phyloP scores from a whole-genome alignment of 1,284 basidiomycete genomes.

The Cystobasidium slooffiae region DNA sequence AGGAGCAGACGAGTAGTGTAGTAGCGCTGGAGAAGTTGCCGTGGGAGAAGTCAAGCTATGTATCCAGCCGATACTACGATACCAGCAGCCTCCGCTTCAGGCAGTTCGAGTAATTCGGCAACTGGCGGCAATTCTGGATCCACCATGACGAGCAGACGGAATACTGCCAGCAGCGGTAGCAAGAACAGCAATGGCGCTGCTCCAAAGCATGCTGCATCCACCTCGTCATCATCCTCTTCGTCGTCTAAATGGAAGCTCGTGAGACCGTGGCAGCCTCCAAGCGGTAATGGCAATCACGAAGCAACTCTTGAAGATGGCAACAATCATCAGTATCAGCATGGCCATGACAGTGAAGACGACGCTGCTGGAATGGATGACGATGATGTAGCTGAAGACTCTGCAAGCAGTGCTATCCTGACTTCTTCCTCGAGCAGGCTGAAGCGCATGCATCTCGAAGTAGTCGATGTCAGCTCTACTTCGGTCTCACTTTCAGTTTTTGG shows the following conservation, averaged over 20 bases:
- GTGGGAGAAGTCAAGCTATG: no score
- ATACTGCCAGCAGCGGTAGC: not conserved
- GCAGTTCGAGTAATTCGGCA: not conserved
- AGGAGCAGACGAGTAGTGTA: no score
- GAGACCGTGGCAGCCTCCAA: conserved; percentile 14
- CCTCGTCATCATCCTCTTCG: conserved; percentile 94
- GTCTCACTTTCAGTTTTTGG: conserved; percentile 44
- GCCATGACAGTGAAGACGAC: not conserved
- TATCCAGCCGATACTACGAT: no score
- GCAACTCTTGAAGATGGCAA: conserved; percentile 7
- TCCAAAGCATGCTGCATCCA: conserved; percentile 67
- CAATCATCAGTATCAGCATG: not conserved
- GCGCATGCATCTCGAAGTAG: conserved; percentile 40
- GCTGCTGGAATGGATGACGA: conserved; percentile 21
- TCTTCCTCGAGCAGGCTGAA: conserved; percentile 2
- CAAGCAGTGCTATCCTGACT: conserved; percentile 2
- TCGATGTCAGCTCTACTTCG: conserved; percentile 44
- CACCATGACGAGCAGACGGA: not conserved
- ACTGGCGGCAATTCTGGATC: not conserved
- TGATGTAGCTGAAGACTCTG: conserved; percentile 12
- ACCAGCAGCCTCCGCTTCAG: not conserved
- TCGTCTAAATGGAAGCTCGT: conserved; percentile 63
- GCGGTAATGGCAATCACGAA: not conserved
- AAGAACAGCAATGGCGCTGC: conserved; percentile 2
- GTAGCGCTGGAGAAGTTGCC: no score